Conservation (phyloP, 176 grass and related monocot species). For the Elymus sibiricus region DNA sequence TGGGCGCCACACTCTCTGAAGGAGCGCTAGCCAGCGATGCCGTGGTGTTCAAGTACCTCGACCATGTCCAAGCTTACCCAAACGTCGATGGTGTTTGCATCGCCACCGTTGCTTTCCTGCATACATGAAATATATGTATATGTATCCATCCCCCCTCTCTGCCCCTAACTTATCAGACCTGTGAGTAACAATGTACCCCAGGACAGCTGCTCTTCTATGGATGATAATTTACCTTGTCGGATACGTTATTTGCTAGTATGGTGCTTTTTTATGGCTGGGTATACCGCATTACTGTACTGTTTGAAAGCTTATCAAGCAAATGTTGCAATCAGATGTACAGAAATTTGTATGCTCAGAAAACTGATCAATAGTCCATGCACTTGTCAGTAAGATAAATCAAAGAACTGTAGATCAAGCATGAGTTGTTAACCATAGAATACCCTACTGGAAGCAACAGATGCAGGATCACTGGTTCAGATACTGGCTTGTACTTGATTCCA, state of each 20-base stretch:
- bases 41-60: slow-evolving; percentile 69
- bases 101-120: slow-evolving; percentile 66
- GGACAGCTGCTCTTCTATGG: slow-evolving; percentile 18
- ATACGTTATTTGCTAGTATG: background rate
- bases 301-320: slow-evolving; percentile 16
- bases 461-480: background rate
- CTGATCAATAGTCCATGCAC: background rate
- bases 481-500: background rate
- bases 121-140: slow-evolving; percentile 36
- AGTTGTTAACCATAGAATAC: background rate
- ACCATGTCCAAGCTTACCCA: slow-evolving; percentile 69
- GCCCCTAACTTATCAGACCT: slow-evolving; percentile 3
- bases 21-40: slow-evolving; percentile 17
- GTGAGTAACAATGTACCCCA: slow-evolving; percentile 32
- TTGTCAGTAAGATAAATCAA: background rate
- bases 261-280: background rate
- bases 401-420: background rate
- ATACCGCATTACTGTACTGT: background rate
- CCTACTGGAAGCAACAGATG: too few species aligned
- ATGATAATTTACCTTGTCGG: background rate
- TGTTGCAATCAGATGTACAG: background rate
- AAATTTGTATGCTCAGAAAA: background rate
- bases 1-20: slow-evolving; percentile 18
- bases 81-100: slow-evolving; percentile 51
- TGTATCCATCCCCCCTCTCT: background rate